Base-by-base conservation (phyloP, 495 filamentous ascomycete species). In the Daldinia concentrica region DNA sequence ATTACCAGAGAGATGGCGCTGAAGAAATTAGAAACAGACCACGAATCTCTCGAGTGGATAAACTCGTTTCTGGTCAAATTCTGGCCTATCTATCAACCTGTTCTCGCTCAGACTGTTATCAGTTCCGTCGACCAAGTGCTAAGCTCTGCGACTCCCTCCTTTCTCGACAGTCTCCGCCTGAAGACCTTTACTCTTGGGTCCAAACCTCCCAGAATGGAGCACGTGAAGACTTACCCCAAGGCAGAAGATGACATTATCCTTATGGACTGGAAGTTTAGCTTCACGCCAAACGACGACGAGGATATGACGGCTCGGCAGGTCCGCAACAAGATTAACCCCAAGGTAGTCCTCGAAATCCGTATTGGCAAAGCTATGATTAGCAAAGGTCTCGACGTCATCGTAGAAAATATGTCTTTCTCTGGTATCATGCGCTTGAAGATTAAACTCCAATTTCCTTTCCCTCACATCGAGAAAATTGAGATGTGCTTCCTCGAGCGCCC, bases 211-310 rank as follows among this genome's bases (percentile, higher is more conserved):
- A 88, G 95, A 41, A 85, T 99, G 84, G 95, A 99, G 78, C 93
- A 97, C 76, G 95, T 98, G 73, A 98, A 97, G 84, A 97, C 95
- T 6, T 98, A 98, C 73, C 94, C 95, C 27, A 98, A 97, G 81
- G 92, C 93, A 12, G 92, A 97, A 51, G 93, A 97, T 52, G 95
- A 99, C 74, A 91, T 91, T 61, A 92, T 99, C 45, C 87, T 98
- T 61, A 99, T 98, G 96, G 95, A 99, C 77, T 99, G 95, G 95
- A 94, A 97, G 72, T 98, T 99, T 81, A 98, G 94, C 82, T 99
- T 99, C 80, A 98, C 92, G 0, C 95, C 95, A 8, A 98, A 95
- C 72, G 95, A 99, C 79, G 91, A 86, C 9, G 88, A 91, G 66
- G 95, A 99, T 80, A 85, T 99, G 85, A 99, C 95, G 5, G 83